Evolutionary conservation across 1,139 yeast genomes (phyloP), one percentile per base, ranked within the genome.

Genomic region (Taphrina flavorubra): DNA sequence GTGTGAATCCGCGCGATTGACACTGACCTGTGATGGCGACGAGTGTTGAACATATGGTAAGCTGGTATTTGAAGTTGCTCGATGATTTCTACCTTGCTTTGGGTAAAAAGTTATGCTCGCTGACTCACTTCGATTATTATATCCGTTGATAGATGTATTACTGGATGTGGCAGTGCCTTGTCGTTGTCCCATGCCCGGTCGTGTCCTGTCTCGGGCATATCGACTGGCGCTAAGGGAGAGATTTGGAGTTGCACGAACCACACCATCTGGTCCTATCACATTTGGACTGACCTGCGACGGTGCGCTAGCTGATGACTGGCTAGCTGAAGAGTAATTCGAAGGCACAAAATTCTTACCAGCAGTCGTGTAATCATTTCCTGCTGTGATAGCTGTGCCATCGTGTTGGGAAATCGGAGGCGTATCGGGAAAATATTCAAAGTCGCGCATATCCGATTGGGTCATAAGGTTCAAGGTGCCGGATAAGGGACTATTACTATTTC

Each of bases 351-450:
- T 58, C 51, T 44, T 42, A 31, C 62, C 53, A 42, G 34, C 46
- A 40, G 42, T 25, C 14, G 44, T 20, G 25, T 58, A 58, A 16
- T 58, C 62, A n/a, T 42, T 44, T n/a, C n/a, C 49, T 18, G n/a
- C 42, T 39, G 10, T 40, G 16, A 18, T 14, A 13, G 13, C 18
- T 25, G 62, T 18, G 20, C 49, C 40, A n/a, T 53, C 55, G 36
- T 40, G 42, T 36, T 55, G 55, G 16, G 34, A 47, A 36, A 46
- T 6, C 13, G 67, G 61, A 34, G 67, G 67, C 16, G 67, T 63
- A n/a, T 63, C 67, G 13, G 67, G 67, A 40, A 63, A 63, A 46
- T 63, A 63, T 37, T 63, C 67, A 44, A 63, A 63, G n/a, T 63
- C 61, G 31, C 61, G 61, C 67, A 63, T 63, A 36, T 63, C 67